Percentiles rank a stretch among this genome's conserved stretches.
These are phyloP conservation scores for Aureobasidium uvarum DNA, from an alignment of 2,329 filamentous ascomycete species.

Conservation along the genomic window DNA sequence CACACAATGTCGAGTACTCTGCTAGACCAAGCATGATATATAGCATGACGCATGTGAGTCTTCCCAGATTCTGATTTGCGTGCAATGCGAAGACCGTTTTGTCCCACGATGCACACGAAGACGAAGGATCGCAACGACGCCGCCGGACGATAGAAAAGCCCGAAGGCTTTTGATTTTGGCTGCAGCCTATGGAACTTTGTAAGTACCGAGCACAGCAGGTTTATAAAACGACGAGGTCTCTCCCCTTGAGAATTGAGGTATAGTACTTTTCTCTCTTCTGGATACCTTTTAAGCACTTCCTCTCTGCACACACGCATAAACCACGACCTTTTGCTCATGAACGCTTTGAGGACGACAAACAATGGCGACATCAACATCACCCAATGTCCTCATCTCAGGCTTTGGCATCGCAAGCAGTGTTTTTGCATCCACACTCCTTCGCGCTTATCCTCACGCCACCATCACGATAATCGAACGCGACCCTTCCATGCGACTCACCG, in stretches of 20 bases:
- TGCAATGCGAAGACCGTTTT: neutral
- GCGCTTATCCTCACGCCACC: conserved; percentile 34
- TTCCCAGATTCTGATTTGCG: conserved; percentile 2
- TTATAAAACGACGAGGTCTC: neutral
- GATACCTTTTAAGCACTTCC: neutral
- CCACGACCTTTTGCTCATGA: neutral
- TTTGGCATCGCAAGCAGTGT: conserved; percentile 41
- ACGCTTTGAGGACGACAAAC: neutral
- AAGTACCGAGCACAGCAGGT: neutral
- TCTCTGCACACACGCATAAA: neutral
- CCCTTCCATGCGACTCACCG: conserved; percentile 36
- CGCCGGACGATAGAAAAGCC: conserved; percentile 20
- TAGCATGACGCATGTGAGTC: neutral
- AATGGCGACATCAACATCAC: conserved; percentile 6
- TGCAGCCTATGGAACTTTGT: neutral
- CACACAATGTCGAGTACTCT: too few relatives aligned
- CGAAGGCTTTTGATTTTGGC: conserved; percentile 5
- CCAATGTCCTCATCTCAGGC: conserved; percentile 40
- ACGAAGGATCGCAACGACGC: neutral
- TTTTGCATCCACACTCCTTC: conserved; percentile 41
- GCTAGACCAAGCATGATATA: too few relatives aligned
- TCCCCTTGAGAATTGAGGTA: neutral
- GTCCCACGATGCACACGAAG: neutral
- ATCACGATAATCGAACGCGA: conserved; percentile 42
- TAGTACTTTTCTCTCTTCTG: neutral